A percentile compares a stretch with the other conserved stretches of the same genome.
These are phyloP conservation scores for Albophoma yamanashiensis DNA, from an alignment of 2,329 filamentous ascomycete genomes.

Conservation along the genomic window DNA sequence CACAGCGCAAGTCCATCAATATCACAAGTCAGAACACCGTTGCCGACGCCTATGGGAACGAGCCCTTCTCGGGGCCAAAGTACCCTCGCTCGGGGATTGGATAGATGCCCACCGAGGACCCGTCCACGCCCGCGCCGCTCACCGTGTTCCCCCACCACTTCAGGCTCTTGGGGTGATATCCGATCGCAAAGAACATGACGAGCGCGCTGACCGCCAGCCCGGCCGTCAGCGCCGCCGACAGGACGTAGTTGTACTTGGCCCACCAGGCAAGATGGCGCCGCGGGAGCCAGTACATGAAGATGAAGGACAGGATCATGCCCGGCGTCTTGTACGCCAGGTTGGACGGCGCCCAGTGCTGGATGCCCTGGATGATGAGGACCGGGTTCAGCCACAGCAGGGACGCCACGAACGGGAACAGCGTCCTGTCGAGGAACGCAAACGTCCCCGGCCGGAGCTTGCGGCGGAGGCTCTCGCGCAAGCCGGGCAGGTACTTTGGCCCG, in stretches of 20 bases:
- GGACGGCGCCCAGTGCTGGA: constrained; percentile 31
- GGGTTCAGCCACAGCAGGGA: constrained; percentile 30
- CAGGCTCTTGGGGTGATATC: constrained; percentile 16
- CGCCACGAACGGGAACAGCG: constrained; percentile 25
- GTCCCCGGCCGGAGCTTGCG: constrained; percentile 15
- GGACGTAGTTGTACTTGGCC: constrained; percentile 35
- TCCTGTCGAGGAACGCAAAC: constrained; percentile 23
- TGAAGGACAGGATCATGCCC: constrained; percentile 26
- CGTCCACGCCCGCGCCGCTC: constrained; percentile 10
- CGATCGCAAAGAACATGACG: constrained; percentile 32
- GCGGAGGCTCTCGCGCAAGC: constrained; percentile 19
- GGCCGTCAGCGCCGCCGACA: constrained; percentile 29
- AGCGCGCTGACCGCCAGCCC: constrained; percentile 30
- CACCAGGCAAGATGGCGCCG: constrained; percentile 29
- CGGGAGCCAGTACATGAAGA: constrained; percentile 28
- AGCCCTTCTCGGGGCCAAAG: constrained; percentile 15
- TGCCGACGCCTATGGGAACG: not conserved
- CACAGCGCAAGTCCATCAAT: not conserved
- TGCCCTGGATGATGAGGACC: constrained; percentile 27
- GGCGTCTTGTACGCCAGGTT: constrained; percentile 32
- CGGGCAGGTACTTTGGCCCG: constrained; percentile 11
- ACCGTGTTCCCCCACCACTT: constrained; percentile 33
- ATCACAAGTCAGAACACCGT: not conserved
- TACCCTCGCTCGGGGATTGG: constrained; percentile 13
- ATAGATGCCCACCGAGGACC: constrained; percentile 8